These are phyloP conservation scores for Pneumocystis canis DNA, from an alignment of 1,139 yeast genomes.

Conservation along the genomic window DNA sequence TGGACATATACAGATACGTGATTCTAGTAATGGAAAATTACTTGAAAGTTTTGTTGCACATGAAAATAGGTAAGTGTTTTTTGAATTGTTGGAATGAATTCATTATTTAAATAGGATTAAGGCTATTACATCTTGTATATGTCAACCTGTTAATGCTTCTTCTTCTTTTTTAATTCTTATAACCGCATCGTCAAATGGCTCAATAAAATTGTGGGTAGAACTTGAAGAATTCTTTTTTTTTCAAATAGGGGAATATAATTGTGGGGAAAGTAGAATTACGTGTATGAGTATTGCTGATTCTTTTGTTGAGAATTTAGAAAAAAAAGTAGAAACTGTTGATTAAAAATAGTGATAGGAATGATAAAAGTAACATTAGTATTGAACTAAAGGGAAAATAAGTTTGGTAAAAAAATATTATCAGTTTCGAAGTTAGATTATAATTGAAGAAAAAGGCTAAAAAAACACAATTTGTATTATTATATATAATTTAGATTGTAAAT, in stretches of 20 bases:
- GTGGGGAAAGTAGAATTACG: neutral
- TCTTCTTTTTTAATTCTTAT: conserved; percentile 28
- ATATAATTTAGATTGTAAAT: neutral
- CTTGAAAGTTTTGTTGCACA: neutral
- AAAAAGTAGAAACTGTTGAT: neutral
- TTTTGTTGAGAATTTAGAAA: neutral
- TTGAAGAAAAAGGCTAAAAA: neutral
- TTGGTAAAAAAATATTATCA: neutral
- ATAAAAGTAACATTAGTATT: neutral
- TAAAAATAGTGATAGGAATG: neutral
- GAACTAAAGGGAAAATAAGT: neutral
- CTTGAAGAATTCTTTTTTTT: neutral
- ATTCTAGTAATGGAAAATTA: conserved; percentile 11
- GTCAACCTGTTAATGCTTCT: conserved; percentile 22
- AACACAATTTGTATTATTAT: neutral
- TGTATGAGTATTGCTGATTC: neutral
- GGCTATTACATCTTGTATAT: conserved; percentile 5
- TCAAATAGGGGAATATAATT: neutral
- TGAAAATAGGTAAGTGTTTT: conserved; percentile 1
- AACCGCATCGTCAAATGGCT: conserved; percentile 86
- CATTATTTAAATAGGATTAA: neutral
- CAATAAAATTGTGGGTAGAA: conserved; percentile 72
- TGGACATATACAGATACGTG: conserved; percentile 52
- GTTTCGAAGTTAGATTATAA: neutral
- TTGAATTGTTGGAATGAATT: neutral